A percentile compares a stretch with the other conserved stretches of the same genome.
These are phyloP conservation scores for Aciculosporium take DNA, from an alignment of 2,329 filamentous ascomycete genomes.

Conservation along the genomic window DNA sequence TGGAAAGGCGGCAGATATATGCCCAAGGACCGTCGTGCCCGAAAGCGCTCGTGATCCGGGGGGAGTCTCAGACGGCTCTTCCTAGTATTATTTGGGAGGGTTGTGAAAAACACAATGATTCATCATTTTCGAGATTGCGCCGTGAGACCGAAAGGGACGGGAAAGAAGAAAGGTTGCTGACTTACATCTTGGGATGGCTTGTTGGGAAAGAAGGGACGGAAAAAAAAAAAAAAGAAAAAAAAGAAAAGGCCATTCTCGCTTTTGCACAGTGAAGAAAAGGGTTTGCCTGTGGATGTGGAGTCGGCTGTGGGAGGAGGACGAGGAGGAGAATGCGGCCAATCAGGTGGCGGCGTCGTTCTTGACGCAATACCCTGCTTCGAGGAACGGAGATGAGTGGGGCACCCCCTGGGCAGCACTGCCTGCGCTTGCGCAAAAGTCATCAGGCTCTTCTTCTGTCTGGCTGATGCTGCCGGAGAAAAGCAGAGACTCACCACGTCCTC, in stretches of 20 bases:
- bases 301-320: not conserved
- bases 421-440: not conserved
- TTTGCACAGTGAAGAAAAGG: not conserved
- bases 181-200: not conserved
- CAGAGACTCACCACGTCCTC: too few relatives aligned
- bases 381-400: too few relatives aligned
- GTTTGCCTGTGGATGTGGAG: not conserved
- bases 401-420: not conserved
- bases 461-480: too few relatives aligned
- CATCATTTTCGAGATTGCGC: slow-evolving; percentile 23
- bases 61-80: slow-evolving; percentile 34
- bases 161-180: not conserved
- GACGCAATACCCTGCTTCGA: too few relatives aligned
- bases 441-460: too few relatives aligned
- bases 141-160: not conserved
- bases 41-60: slow-evolving; percentile 9
- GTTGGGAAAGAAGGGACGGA: too few relatives aligned
- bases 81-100: slow-evolving; percentile 25
- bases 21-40: slow-evolving; percentile 9
- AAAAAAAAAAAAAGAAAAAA: not conserved
- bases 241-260: too few relatives aligned
- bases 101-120: slow-evolving; percentile 19
- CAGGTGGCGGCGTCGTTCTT: not conserved
- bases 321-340: not conserved
- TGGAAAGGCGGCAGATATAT: slow-evolving; percentile 4